Percentiles rank a stretch among this genome's conserved stretches.
These are phyloP conservation scores for Neurospora pannonica DNA, from an alignment of 495 filamentous ascomycete genomes.

Conservation along the genomic window DNA sequence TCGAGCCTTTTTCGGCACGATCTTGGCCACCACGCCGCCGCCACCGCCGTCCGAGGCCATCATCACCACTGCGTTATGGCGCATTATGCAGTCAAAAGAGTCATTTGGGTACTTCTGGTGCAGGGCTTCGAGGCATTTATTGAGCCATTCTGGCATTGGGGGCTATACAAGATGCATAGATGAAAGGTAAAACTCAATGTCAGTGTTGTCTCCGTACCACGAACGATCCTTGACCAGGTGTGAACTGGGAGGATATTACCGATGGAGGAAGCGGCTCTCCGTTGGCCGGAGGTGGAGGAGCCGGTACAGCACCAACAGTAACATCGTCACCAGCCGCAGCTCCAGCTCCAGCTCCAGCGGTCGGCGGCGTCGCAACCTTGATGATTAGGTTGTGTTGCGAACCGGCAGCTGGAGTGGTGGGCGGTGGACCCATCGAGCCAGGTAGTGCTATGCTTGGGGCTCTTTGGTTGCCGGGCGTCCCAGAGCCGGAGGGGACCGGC, in stretches of 20 bases:
- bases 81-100: slow-evolving; percentile 78
- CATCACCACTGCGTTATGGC: slow-evolving; percentile 66
- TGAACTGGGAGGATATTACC: slow-evolving; percentile 39
- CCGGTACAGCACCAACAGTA: slow-evolving; percentile 50
- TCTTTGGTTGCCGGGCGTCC: slow-evolving; percentile 41
- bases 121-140: slow-evolving; percentile 51
- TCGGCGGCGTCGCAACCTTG: slow-evolving; percentile 25
- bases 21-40: neutral
- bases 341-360: neutral
- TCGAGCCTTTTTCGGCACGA: slow-evolving; percentile 5
- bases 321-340: neutral
- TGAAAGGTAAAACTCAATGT: slow-evolving; percentile 1
- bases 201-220: neutral
- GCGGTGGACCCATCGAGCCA: slow-evolving; percentile 53
- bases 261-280: slow-evolving; percentile 41
- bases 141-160: slow-evolving; percentile 75
- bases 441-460: slow-evolving; percentile 42
- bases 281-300: slow-evolving; percentile 48
- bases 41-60: slow-evolving; percentile 39
- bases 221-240: neutral
- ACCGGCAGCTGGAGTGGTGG: slow-evolving; percentile 27
- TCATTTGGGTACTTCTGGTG: slow-evolving; percentile 61
- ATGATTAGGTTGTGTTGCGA: slow-evolving; percentile 16
- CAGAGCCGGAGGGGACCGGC: slow-evolving; percentile 27
- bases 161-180: slow-evolving; percentile 40